phyloP scores from a whole-genome alignment of 2,329 filamentous ascomycete species.

The Coniosporium tulheliwenetii region DNA sequence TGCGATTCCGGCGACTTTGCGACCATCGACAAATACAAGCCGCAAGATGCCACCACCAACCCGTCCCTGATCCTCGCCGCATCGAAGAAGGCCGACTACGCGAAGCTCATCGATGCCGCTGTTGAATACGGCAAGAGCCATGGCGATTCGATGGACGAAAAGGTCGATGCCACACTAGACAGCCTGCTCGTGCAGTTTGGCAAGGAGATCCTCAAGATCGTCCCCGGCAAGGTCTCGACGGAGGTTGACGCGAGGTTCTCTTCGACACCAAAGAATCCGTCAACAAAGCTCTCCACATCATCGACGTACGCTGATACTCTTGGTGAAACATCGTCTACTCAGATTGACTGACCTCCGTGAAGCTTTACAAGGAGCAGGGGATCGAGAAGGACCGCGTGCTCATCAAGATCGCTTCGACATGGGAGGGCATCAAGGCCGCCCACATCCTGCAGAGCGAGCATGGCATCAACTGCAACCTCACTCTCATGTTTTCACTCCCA shows the following conservation, averaged over 20 bases:
- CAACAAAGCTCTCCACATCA: constrained; percentile 92
- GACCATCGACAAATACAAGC: constrained; percentile 99
- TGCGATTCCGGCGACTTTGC: constrained; percentile 76
- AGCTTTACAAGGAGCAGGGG: constrained; percentile 90
- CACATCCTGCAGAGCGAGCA: constrained; percentile 93
- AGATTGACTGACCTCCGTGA: constrained; percentile 11
- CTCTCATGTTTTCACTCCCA: constrained; percentile 90
- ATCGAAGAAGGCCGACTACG: constrained; percentile 96
- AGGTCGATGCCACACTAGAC: constrained; percentile 86
- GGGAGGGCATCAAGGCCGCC: constrained; percentile 98
- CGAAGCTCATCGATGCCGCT: constrained; percentile 74
- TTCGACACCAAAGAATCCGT: constrained; percentile 82
- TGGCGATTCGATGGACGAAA: constrained; percentile 51
- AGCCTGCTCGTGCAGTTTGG: constrained; percentile 94
- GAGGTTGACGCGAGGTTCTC: constrained; percentile 95
- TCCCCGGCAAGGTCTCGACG: constrained; percentile 96
- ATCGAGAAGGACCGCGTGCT: constrained; percentile 88
- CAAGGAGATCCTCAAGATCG: constrained; percentile 90
- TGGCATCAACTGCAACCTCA: constrained; percentile 96
- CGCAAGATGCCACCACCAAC: constrained; percentile 99
- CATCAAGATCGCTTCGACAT: constrained; percentile 98
- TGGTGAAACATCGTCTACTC: not conserved
- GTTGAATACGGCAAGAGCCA: constrained; percentile 71
- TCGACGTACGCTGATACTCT: constrained; percentile 49
- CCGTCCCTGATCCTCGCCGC: constrained; percentile 95